Evolutionary conservation across 2,329 filamentous ascomycete genomes (phyloP), one percentile per base, ranked within the genome.

Genomic region (Monilinia aucupariae): DNA sequence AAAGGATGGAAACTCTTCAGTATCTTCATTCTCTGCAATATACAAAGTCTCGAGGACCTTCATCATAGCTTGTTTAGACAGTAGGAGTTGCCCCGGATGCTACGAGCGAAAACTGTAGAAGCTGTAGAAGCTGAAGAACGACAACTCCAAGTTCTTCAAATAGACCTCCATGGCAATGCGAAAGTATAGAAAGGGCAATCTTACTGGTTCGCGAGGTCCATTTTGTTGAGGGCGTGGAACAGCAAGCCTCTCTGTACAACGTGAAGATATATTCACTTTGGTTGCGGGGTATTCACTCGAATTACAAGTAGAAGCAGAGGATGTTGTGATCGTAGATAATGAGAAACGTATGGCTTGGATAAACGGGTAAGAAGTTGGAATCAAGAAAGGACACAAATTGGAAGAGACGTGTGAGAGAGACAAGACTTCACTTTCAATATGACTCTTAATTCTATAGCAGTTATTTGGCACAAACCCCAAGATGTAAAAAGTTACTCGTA

Each of bases 161-260:
- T 47, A 47, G 27, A 30, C 41, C 34, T 34, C 54, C 47, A 47
- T 56, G 54, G 27, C 20, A 56, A 32, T 15, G 60, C 55, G 67
- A 67, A 65, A 68, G 69, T 48, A 62, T 67, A 22, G 48, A 63
- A 52, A 39, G 25, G 60, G 66, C 37, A 67, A 49, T 60, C 70
- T 78, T 75, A 84, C 82, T 83, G 81, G 74, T 85, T 85, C 64
- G 85, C 83, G 64, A 85, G 78, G 80, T 85, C 83, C 83, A 85
- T 85, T 50, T 17, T n/a, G 45, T 47, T 48, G 48, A 45, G 34
- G 20, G 34, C 8, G 48, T 43, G 13, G 25, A 39, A 47, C 15
- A 39, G 34, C 34, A 34, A 52, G 25, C 5, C 17, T 41, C 37
- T 39, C 34, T 48, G 37, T 62, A 41, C 45, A 32, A 34, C 22